Evolutionary conservation across 2,329 filamentous ascomycete species (phyloP), one percentile per base, ranked within the genome.

Genomic region (Neonectria coccinea): DNA sequence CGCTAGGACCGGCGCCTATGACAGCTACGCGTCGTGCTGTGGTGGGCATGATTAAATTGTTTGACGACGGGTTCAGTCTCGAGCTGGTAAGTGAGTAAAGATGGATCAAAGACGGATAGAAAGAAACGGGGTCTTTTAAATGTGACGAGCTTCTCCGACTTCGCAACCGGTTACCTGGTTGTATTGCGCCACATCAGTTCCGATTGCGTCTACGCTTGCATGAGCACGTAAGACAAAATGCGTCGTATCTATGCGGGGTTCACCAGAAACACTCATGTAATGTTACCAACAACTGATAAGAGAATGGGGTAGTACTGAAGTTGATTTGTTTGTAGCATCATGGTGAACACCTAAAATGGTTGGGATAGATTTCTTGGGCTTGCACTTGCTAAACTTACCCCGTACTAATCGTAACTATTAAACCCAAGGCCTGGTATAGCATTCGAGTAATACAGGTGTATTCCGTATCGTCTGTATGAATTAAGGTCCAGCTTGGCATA

Each of bases 1-100:
- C 61, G 20, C 42, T 29, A 29, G 61, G 61, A 39, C 61, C 61
- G 9, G 61, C 55, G 25, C 61, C 61, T n/a, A 63, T 63, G 5
- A 63, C 61, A 22, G 61, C 61, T 16, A 63, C 61, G 20, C 61
- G 55, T 39, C 39, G 61, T 27, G 51, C 42, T 42, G 52, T 3
- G 16, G 36, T 6, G 8, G 59, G 52, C 53, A 62, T 62, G 22
- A 11, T 52, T 27, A 29, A 20, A 39, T 1, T 56, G 7, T 5
- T 10, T 41, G 22, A 8, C 9, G 16, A 25, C 10, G 1, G 22
- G 31, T 2, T 51, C 7, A 25, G 7, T 31, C 12, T 18, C 4
- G 16, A 8, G 2, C n/a, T 42, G 4, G n/a, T n/a, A 9, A 41
- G 5, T 20, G n/a, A 20, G n/a, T n/a, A 20, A 20, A 42, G 27